Evolutionary conservation across 2,329 filamentous ascomycete species (phyloP).

Genomic region (Neonectria hederae): DNA sequence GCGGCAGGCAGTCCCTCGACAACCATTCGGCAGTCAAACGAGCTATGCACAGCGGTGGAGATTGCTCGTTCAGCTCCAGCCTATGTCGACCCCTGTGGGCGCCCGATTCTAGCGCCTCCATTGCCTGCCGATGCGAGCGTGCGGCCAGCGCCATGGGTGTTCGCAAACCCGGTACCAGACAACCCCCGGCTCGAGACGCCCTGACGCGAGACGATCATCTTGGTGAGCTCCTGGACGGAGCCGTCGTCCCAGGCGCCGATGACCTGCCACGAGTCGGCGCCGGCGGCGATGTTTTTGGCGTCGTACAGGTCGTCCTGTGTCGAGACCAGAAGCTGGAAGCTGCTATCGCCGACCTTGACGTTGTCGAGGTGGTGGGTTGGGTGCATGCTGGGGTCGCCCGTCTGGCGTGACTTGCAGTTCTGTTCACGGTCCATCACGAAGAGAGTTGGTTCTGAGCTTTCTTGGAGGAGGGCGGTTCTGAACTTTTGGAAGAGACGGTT

Average conservation of each 20-base stretch:
- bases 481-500: too few relatives aligned
- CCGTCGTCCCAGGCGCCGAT: conserved; percentile 31
- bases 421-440: background rate
- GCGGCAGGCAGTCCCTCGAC: too few relatives aligned
- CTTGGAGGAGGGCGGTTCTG: background rate
- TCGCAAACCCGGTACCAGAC: background rate
- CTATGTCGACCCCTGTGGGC: background rate
- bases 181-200: background rate
- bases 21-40: background rate
- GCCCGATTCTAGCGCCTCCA: background rate
- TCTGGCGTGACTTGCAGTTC: background rate
- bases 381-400: background rate
- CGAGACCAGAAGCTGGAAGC: conserved; percentile 34
- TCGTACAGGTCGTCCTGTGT: conserved; percentile 36
- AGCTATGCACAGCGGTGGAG: background rate
- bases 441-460: too few relatives aligned
- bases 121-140: background rate
- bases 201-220: conserved; percentile 13
- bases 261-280: conserved; percentile 29
- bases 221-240: conserved; percentile 15
- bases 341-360: conserved; percentile 27
- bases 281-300: conserved; percentile 23
- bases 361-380: conserved; percentile 7
- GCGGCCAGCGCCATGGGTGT: conserved; percentile 4
- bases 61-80: background rate